Evolutionary conservation across 176 grass and related monocot genomes (phyloP).

Genomic region (Melocanna baccifera): DNA sequence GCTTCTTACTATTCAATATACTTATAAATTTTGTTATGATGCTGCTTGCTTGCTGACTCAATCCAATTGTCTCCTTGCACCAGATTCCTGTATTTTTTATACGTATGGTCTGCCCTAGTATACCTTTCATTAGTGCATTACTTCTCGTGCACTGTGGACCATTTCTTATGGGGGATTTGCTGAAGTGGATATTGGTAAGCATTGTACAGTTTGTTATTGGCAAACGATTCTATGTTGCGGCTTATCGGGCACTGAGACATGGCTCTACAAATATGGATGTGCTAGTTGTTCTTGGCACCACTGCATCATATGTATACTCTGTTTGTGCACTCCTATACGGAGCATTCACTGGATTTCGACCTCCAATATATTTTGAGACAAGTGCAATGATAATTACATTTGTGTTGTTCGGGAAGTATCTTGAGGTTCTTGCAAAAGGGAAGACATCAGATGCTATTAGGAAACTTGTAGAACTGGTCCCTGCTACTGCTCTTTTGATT

Average conservation of each 20-base stretch:
- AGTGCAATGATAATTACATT: conserved; percentile 99
- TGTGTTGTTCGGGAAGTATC: conserved; percentile 94
- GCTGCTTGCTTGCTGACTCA: conserved; percentile 18
- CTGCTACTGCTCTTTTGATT: conserved; percentile 88
- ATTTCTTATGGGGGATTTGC: conserved; percentile 72
- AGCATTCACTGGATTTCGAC: conserved; percentile 59
- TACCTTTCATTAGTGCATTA: conserved; percentile 64
- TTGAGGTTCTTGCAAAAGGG: conserved; percentile 94
- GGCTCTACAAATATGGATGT: conserved; percentile 99
- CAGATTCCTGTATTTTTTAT: conserved; percentile 98
- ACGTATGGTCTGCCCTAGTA: conserved; percentile 75
- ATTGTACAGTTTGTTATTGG: conserved; percentile 91
- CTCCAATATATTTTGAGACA: conserved; percentile 97
- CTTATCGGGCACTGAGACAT: conserved; percentile 73
- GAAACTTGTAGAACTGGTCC: conserved; percentile 94
- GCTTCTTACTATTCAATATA: background rate
- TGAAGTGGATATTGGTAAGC: conserved; percentile 85
- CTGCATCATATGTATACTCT: conserved; percentile 88
- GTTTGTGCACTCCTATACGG: conserved; percentile 77
- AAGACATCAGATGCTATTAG: conserved; percentile 97
- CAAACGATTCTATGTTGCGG: conserved; percentile 73
- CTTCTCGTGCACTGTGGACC: conserved; percentile 71
- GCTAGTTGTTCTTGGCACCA: conserved; percentile 88
- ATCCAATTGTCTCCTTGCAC: conserved; percentile 28
- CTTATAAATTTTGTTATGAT: background rate